Evolutionary conservation across 495 filamentous ascomycete genomes (phyloP).

Genomic region (Ascodesmis nigricans): DNA sequence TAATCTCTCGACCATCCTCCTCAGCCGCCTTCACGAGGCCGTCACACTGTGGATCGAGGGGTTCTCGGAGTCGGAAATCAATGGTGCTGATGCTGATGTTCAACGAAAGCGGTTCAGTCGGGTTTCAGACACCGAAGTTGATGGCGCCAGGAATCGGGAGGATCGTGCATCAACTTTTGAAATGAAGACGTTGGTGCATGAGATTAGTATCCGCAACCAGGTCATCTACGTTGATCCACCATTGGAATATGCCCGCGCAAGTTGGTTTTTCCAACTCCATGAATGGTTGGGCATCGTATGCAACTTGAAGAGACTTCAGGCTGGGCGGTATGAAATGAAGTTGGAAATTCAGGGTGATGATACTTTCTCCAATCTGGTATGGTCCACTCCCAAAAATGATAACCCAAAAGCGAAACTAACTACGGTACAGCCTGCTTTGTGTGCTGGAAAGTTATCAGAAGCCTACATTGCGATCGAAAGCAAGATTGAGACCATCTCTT

Average conservation of each 20-base stretch:
- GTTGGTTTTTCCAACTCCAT: slow-evolving; percentile 82
- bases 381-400: no score
- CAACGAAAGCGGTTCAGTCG: slow-evolving; percentile 27
- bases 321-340: slow-evolving; percentile 81
- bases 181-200: slow-evolving; percentile 53
- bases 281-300: slow-evolving; percentile 83
- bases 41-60: slow-evolving; percentile 63
- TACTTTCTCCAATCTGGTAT: slow-evolving; percentile 60
- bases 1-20: slow-evolving; percentile 55
- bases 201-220: slow-evolving; percentile 90
- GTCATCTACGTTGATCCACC: slow-evolving; percentile 88
- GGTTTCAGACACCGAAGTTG: slow-evolving; percentile 21
- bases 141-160: slow-evolving; percentile 24
- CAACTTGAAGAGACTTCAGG: slow-evolving; percentile 77
- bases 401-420: no score
- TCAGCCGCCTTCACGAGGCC: slow-evolving; percentile 54
- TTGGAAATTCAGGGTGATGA: slow-evolving; percentile 42
- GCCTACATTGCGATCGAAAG: slow-evolving; percentile 64
- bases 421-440: slow-evolving; percentile 40
- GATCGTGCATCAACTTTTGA: no score
- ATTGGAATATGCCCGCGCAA: slow-evolving; percentile 71
- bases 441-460: slow-evolving; percentile 48
- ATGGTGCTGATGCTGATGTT: slow-evolving; percentile 25
- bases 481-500: slow-evolving; percentile 49
- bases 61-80: slow-evolving; percentile 41